phyloP scores from a whole-genome alignment of 2,329 filamentous ascomycete species.

The Cordyceps cicadae region DNA sequence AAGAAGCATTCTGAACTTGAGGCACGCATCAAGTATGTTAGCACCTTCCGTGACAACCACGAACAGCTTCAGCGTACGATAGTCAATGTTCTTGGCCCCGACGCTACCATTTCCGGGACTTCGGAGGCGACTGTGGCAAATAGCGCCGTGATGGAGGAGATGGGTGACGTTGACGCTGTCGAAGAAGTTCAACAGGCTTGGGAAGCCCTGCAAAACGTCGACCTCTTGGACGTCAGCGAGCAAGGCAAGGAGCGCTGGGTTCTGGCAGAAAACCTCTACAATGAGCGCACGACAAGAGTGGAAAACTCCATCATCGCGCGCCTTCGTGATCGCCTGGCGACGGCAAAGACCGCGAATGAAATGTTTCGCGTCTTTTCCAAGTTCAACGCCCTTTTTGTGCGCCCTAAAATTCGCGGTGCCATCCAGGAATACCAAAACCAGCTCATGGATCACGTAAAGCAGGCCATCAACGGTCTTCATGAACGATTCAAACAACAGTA shows the following conservation, averaged over 20 bases:
- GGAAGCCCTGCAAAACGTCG: constrained; percentile 86
- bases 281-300: constrained; percentile 90
- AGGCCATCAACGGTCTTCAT: constrained; percentile 86
- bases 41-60: constrained; percentile 91
- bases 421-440: constrained; percentile 98
- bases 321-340: constrained; percentile 83
- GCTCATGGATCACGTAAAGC: constrained; percentile 95
- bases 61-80: constrained; percentile 97
- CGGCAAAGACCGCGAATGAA: constrained; percentile 94
- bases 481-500: constrained; percentile 99
- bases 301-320: constrained; percentile 98
- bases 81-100: constrained; percentile 85
- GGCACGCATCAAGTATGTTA: constrained; percentile 84
- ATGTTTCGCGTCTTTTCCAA: constrained; percentile 99
- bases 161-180: constrained; percentile 93
- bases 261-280: constrained; percentile 90
- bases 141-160: constrained; percentile 76
- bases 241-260: constrained; percentile 91
- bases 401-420: constrained; percentile 96
- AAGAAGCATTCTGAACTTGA: constrained; percentile 84
- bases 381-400: constrained; percentile 97
- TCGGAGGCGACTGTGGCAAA: constrained; percentile 45
- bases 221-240: constrained; percentile 83
- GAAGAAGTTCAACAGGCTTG: constrained; percentile 95
- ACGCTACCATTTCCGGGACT: constrained; percentile 47